phyloP scores from a whole-genome alignment of 352 stramenopile genomes.

The Globisporangium nodosum region DNA sequence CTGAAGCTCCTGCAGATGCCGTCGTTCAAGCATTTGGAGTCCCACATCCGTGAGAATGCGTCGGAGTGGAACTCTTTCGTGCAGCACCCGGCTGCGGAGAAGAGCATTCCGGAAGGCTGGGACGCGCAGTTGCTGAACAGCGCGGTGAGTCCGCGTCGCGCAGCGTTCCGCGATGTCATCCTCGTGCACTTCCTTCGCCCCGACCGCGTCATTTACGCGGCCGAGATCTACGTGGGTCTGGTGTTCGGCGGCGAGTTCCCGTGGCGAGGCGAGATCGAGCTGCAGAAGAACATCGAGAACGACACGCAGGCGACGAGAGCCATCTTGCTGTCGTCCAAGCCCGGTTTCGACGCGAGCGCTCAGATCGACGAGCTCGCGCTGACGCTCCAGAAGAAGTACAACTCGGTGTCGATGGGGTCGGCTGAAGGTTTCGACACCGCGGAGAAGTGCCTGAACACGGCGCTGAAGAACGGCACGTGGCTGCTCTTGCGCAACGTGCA shows the following conservation, averaged over 20 bases:
- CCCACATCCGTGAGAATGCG: slow-evolving; percentile 55
- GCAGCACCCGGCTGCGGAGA: slow-evolving; percentile 68
- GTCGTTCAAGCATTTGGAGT: slow-evolving; percentile 75
- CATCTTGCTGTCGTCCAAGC: slow-evolving; percentile 96
- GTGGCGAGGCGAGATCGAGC: slow-evolving; percentile 93
- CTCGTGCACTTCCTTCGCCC: slow-evolving; percentile 85
- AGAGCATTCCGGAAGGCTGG: slow-evolving; percentile 58
- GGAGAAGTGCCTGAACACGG: slow-evolving; percentile 92
- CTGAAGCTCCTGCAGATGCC: slow-evolving; percentile 68
- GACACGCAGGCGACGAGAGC: slow-evolving; percentile 89
- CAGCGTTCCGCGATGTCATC: slow-evolving; percentile 78
- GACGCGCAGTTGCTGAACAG: slow-evolving; percentile 34
- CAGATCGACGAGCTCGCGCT: slow-evolving; percentile 95
- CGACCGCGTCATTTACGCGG: slow-evolving; percentile 82
- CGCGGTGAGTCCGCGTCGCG: slow-evolving; percentile 36
- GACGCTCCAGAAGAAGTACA: slow-evolving; percentile 90
- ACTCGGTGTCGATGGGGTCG: slow-evolving; percentile 98
- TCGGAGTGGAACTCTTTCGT: slow-evolving; percentile 80
- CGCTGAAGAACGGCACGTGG: slow-evolving; percentile 96
- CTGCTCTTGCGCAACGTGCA: slow-evolving; percentile 99
- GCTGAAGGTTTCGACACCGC: slow-evolving; percentile 94
- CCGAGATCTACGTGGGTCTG: slow-evolving; percentile 65
- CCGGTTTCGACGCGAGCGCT: slow-evolving; percentile 97
- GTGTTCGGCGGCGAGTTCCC: slow-evolving; percentile 92
- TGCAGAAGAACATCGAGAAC: slow-evolving; percentile 90